Conservation (phyloP, 2,329 filamentous ascomycete genomes). For the Fonsecaea erecta region DNA sequence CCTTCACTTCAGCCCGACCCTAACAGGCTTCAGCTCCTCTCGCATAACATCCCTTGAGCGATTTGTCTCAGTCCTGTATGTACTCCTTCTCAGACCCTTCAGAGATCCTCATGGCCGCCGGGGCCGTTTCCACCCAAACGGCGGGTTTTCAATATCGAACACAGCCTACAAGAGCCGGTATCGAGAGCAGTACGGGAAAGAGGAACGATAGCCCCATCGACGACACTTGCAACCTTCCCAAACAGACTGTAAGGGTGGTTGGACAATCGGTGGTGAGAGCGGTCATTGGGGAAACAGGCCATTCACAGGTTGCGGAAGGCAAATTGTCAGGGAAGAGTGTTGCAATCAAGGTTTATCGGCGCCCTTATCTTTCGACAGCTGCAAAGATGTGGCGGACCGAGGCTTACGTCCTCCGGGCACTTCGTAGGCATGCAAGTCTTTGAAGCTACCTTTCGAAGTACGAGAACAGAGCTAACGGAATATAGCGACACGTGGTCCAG, state of each 20-base stretch:
- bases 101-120: neutral
- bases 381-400: neutral
- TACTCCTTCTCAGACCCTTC: neutral
- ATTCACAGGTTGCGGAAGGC: neutral
- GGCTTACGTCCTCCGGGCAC: neutral
- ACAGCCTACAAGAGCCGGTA: too few species aligned
- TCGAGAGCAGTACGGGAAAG: too few species aligned
- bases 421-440: neutral
- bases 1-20: too few species aligned
- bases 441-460: neutral
- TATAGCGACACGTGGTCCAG: neutral
- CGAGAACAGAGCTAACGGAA: neutral
- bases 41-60: neutral
- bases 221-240: neutral
- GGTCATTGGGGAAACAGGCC: neutral
- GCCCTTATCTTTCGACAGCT: neutral
- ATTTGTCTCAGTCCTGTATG: neutral
- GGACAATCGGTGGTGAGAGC: neutral
- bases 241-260: neutral
- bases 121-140: neutral
- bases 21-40: neutral
- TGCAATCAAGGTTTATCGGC: neutral
- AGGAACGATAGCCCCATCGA: neutral
- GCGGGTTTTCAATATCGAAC: too few species aligned
- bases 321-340: neutral